Evolutionary conservation across 352 stramenopile species (phyloP).

Genomic region (Globisporangium emineosum): DNA sequence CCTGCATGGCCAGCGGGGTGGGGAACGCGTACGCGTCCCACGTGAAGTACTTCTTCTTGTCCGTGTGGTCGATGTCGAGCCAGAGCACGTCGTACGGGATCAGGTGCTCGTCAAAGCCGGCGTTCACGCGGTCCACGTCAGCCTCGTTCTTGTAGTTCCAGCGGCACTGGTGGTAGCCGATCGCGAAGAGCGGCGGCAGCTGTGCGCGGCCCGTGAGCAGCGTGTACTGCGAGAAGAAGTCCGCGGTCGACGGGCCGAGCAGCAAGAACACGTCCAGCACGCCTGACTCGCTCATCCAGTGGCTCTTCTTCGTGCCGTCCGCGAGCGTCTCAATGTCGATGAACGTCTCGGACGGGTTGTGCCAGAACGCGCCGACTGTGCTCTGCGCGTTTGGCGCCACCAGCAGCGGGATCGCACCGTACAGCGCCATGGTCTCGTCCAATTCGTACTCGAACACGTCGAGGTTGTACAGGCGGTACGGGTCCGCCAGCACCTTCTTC

Average conservation of each 20-base stretch:
- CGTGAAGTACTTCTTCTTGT: constrained; percentile 97
- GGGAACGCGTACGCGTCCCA: constrained; percentile 97
- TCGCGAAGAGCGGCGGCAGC: constrained; percentile 95
- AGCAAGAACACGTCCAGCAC: constrained; percentile 97
- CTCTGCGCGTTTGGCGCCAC: constrained; percentile 59
- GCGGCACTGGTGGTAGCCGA: constrained; percentile 98
- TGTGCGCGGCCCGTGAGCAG: constrained; percentile 89
- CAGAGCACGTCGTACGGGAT: constrained; percentile 99
- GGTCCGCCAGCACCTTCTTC: constrained; percentile 74
- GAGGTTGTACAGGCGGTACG: constrained; percentile 99
- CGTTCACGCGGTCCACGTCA: constrained; percentile 89
- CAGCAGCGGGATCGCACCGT: constrained; percentile 86
- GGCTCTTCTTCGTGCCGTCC: constrained; percentile 60
- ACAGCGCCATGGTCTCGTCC: constrained; percentile 98
- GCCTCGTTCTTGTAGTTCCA: constrained; percentile 99
- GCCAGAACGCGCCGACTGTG: constrained; percentile 97
- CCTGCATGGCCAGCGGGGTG: constrained; percentile 94
- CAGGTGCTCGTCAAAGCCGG: constrained; percentile 94
- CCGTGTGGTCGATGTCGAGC: constrained; percentile 99
- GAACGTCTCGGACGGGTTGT: constrained; percentile 99
- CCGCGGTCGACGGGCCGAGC: constrained; percentile 76
- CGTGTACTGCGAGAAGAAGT: constrained; percentile 92
- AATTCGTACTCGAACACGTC: constrained; percentile 99
- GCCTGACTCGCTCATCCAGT: constrained; percentile 96
- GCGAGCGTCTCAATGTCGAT: constrained; percentile 90